phyloP scores from a whole-genome alignment of 805 yeast genomes.

The Pichia manshurica region DNA sequence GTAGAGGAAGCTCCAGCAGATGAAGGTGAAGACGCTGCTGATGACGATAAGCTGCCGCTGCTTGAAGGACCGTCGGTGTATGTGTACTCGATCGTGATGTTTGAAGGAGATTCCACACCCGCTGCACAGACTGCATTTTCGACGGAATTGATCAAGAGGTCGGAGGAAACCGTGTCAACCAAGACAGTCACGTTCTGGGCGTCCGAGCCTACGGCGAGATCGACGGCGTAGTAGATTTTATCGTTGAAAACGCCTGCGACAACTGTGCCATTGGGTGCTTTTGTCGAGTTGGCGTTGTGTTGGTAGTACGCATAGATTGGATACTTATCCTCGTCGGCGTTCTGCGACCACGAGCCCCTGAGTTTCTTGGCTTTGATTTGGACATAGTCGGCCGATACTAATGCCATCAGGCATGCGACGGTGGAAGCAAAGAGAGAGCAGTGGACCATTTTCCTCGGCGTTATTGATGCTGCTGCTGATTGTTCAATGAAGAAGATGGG shows the following conservation, averaged over 20 bases:
- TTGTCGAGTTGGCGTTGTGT: neutral
- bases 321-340: constrained; percentile 7
- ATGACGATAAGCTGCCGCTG: neutral
- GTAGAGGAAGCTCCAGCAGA: neutral
- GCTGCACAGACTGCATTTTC: constrained; percentile 8
- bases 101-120: constrained; percentile 2
- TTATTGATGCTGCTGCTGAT: neutral
- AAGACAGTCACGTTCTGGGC: constrained; percentile 44
- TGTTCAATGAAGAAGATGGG: neutral
- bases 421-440: neutral
- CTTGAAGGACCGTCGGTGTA: neutral
- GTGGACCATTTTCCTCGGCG: neutral
- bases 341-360: constrained; percentile 13
- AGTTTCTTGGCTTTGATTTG: constrained; percentile 9
- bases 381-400: constrained; percentile 8
- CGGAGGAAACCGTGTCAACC: constrained; percentile 65
- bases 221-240: constrained; percentile 37
- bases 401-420: neutral
- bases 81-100: constrained; percentile 6
- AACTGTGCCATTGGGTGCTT: constrained; percentile 5
- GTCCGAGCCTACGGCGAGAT: constrained; percentile 47
- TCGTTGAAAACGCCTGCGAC: constrained; percentile 17
- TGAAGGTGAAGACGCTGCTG: neutral
- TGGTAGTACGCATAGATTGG: constrained; percentile 11
- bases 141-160: constrained; percentile 48